These are phyloP conservation scores for Huiozyma sinensis DNA, from an alignment of 805 yeast species.

Conservation along the genomic window DNA sequence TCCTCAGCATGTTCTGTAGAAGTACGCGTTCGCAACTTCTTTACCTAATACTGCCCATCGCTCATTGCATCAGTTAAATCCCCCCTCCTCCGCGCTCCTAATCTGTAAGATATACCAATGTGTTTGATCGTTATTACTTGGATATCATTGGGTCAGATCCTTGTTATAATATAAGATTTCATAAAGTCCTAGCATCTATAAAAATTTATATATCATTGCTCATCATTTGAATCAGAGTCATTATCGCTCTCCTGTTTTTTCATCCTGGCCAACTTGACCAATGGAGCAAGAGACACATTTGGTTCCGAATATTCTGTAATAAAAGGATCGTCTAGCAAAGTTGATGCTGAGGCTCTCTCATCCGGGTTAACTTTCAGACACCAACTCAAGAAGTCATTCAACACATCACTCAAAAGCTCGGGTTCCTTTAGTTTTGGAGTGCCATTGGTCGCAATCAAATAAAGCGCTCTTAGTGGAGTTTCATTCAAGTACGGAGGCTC, in stretches of 20 bases:
- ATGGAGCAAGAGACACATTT: constrained; percentile 53
- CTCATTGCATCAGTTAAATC: no score
- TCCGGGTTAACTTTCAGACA: constrained; percentile 78
- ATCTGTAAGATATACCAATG: no score
- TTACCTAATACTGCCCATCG: no score
- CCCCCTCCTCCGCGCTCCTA: no score
- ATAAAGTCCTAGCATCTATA: no score
- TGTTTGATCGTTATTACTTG: no score
- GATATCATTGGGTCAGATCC: no score
- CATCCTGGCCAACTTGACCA: constrained; percentile 32
- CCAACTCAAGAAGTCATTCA: constrained; percentile 62
- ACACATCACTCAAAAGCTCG: constrained; percentile 57
- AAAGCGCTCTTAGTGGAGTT: constrained; percentile 87
- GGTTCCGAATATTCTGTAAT: constrained; percentile 47
- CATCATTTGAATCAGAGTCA: constrained; percentile 1
- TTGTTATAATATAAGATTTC: no score
- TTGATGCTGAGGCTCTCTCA: constrained; percentile 66
- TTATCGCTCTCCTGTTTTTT: constrained; percentile 5
- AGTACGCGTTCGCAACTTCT: no score
- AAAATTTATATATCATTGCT: neutral
- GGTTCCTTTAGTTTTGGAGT: constrained; percentile 91
- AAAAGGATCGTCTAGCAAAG: constrained; percentile 58
- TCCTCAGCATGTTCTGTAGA: no score
- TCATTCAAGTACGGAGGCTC: constrained; percentile 98
- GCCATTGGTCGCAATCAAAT: constrained; percentile 91